Conservation (phyloP, 768 basidiomycete species). For the Pleurotus platypus region DNA sequence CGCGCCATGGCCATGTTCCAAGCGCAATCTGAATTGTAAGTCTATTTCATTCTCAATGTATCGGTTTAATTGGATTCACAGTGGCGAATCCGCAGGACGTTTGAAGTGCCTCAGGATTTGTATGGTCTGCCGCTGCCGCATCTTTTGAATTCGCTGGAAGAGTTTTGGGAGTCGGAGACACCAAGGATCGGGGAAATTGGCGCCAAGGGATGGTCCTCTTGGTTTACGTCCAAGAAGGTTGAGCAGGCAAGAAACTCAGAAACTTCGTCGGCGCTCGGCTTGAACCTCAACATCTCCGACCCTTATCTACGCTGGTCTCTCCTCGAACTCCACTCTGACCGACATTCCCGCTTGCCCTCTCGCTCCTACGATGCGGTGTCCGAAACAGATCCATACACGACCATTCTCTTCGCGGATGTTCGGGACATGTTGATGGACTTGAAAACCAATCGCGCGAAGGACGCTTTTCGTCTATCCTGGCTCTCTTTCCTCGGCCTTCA, state of each 20-base stretch:
- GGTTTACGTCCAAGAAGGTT: slow-evolving; percentile 46
- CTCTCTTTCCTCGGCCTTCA: slow-evolving; percentile 68
- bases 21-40: slow-evolving; percentile 80
- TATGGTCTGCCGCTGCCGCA: slow-evolving; percentile 36
- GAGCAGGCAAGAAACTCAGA: slow-evolving; percentile 17
- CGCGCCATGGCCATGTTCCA: slow-evolving; percentile 77
- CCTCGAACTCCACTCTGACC: slow-evolving; percentile 52
- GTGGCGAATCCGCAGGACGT: slow-evolving; percentile 40
- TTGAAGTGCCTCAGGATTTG: slow-evolving; percentile 49
- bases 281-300: slow-evolving; percentile 38
- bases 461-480: slow-evolving; percentile 65
- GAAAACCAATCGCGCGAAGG: slow-evolving; percentile 38
- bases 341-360: slow-evolving; percentile 38
- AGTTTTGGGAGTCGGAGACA: slow-evolving; percentile 81
- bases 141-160: slow-evolving; percentile 61
- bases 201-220: slow-evolving; percentile 67
- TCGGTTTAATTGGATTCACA: slow-evolving; percentile 4
- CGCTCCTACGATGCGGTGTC: slow-evolving; percentile 46
- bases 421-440: slow-evolving; percentile 52
- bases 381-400: slow-evolving; percentile 66
- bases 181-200: slow-evolving; percentile 70
- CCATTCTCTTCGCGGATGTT: slow-evolving; percentile 72
- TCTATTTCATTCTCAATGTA: slow-evolving; percentile 1
- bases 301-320: slow-evolving; percentile 66
- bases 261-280: slow-evolving; percentile 8